These are phyloP conservation scores for Gossypium australe DNA, from an alignment of 345 rosid species.

Conservation along the genomic window DNA sequence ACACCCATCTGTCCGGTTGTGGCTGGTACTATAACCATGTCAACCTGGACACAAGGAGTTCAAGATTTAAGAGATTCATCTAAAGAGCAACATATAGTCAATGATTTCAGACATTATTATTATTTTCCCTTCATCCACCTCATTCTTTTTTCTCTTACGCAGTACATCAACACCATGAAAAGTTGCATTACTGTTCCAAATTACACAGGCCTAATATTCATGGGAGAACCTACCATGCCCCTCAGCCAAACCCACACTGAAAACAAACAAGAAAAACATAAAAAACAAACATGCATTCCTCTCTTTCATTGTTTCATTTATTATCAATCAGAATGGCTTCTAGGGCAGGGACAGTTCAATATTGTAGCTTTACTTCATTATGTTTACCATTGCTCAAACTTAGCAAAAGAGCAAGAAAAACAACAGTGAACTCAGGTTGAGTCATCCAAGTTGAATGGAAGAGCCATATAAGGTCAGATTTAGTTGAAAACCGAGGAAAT, in stretches of 20 bases:
- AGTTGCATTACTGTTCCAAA: not conserved
- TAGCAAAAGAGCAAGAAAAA: not conserved
- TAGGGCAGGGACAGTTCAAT: not conserved
- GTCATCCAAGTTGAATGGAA: not conserved
- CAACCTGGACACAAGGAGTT: constrained; percentile 29
- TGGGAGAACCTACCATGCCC: not conserved
- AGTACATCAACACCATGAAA: not conserved
- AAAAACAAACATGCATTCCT: not conserved
- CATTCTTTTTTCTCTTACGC: not conserved
- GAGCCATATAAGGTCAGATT: not conserved
- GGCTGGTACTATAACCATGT: constrained; percentile 65
- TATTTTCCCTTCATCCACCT: not conserved
- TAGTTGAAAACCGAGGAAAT: not conserved
- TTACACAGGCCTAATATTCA: not conserved
- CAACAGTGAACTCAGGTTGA: not conserved
- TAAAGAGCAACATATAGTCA: not conserved
- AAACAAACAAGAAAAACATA: not conserved
- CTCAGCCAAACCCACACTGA: not conserved
- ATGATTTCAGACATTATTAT: not conserved
- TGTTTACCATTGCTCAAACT: not conserved
- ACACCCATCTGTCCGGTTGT: constrained; percentile 66
- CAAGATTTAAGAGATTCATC: not conserved
- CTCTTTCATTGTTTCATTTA: not conserved
- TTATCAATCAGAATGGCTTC: not conserved
- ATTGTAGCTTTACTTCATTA: not conserved